These are phyloP conservation scores for Xylaria telfairii DNA, from an alignment of 495 filamentous ascomycete genomes.

Conservation along the genomic window DNA sequence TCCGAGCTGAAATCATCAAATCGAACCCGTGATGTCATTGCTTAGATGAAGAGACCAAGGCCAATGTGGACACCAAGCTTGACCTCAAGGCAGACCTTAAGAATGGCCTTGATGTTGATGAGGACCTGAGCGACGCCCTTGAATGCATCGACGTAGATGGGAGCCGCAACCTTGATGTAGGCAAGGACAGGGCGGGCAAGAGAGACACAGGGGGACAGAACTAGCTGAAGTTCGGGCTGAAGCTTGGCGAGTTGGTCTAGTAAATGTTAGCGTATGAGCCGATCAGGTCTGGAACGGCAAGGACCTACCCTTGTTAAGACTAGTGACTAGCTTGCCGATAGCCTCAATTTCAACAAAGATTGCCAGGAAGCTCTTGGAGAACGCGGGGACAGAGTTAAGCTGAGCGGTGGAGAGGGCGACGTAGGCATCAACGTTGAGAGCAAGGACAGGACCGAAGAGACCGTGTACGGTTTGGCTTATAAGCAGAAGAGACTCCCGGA, in stretches of 20 bases:
- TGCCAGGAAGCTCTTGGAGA: slow-evolving; percentile 27
- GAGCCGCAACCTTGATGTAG: slow-evolving; percentile 29
- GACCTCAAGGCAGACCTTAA: not conserved
- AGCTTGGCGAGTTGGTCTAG: slow-evolving; percentile 30
- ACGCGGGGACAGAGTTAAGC: slow-evolving; percentile 26
- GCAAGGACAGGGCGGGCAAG: slow-evolving; percentile 31
- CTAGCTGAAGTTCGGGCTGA: slow-evolving; percentile 36
- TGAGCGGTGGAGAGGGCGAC: slow-evolving; percentile 25
- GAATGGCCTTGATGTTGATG: slow-evolving; percentile 24
- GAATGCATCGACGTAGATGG: slow-evolving; percentile 17
- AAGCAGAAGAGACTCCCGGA: slow-evolving; percentile 29
- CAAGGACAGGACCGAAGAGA: slow-evolving; percentile 27
- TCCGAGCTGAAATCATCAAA: not conserved
- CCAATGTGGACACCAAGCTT: not conserved
- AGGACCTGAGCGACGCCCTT: slow-evolving; percentile 25
- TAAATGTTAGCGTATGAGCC: slow-evolving; percentile 20
- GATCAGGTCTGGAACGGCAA: no score
- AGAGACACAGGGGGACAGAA: slow-evolving; percentile 29
- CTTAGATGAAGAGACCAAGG: not conserved
- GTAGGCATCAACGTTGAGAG: slow-evolving; percentile 22
- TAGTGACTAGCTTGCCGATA: slow-evolving; percentile 25
- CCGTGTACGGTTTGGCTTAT: slow-evolving; percentile 28
- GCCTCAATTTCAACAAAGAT: slow-evolving; percentile 32
- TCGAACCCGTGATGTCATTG: no score
- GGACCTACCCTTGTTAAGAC: slow-evolving; percentile 28